Evolutionary conservation across 2,329 filamentous ascomycete species (phyloP), one percentile per base, ranked within the genome.

Genomic region (Malbranchea cinnamomea): DNA sequence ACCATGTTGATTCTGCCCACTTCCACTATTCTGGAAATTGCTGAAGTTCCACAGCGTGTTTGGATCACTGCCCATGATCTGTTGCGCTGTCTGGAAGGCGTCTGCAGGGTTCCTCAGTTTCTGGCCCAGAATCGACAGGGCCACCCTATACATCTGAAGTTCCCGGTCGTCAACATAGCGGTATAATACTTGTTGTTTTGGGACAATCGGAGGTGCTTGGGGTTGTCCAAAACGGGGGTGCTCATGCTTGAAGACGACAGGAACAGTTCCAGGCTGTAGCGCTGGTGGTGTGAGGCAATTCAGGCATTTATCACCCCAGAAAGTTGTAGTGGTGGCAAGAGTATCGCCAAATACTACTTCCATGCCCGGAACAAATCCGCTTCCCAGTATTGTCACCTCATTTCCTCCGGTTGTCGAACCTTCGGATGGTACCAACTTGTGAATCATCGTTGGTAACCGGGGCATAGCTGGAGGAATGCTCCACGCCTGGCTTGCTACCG

Each of bases 281-380:
- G 75, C 74, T 3, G 82, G 79, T 4, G 82, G 82, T 6, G 84
- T 62, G 26, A 85, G 62, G 43, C 80, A 87, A 31, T 85, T 78
- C 12, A 91, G 59, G n/a, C 78, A 78, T 35, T 75, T 75, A 38
- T 80, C 71, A 25, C 79, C 77, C 78, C 79, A 87, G 48, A 71
- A 89, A 0, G 78, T 82, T 2, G 80, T 85, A 0, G 77, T 80
- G 0, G 77, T 72, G 11, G 73, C 72, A 26, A 68, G 58, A 10
- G 60, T 63, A 37, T 77, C 71, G 12, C 85, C 85, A 50, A 94
- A 94, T 54, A 84, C 78, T 32, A 93, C 80, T 38, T 85, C 79
- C 37, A 91, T 66, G 1, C 73, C 73, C 53, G 78, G 76, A 39
- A 74, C 76, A 49, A 93, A 92, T 9, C 76, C 73, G 39, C 74